These are phyloP conservation scores for Wallacemonas collosoma DNA, from an alignment of 208 protist species.

Conservation along the genomic window DNA sequence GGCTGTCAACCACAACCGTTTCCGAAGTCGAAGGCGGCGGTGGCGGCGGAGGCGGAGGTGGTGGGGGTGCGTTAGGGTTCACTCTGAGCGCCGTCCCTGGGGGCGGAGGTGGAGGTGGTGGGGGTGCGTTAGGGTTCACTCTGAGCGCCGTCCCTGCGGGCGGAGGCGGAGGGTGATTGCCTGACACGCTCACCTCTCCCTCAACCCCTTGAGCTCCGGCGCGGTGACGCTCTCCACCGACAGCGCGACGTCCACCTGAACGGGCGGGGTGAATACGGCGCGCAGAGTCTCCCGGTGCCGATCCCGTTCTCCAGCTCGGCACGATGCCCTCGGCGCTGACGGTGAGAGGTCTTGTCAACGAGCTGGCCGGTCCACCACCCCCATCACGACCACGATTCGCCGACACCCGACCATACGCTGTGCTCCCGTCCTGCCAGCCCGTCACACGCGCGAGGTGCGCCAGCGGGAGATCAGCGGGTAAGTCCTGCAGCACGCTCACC, in stretches of 20 bases:
- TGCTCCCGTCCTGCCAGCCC: not conserved
- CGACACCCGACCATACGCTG: no score
- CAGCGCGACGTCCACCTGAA: no score
- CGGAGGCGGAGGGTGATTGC: no score
- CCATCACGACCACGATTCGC: no score
- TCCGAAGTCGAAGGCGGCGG: slow-evolving; percentile 24
- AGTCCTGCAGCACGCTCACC: slow-evolving; percentile 49
- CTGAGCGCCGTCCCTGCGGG: not conserved
- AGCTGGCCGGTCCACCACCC: no score
- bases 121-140: slow-evolving; percentile 7
- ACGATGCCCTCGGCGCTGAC: slow-evolving; percentile 14
- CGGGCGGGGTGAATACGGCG: no score
- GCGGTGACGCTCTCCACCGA: no score
- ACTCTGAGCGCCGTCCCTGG: not conserved
- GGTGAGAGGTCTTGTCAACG: no score
- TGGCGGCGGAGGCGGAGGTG: slow-evolving; percentile 28
- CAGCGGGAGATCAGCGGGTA: slow-evolving; percentile 54
- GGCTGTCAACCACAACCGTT: not conserved
- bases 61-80: slow-evolving; percentile 16
- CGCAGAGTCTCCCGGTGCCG: not conserved
- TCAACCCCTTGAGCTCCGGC: no score
- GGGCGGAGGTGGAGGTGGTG: not conserved
- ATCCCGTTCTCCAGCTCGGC: slow-evolving; percentile 21
- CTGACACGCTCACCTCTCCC: no score
- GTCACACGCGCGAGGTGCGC: slow-evolving; percentile 10